Conservation (phyloP, 306 rosid species). For the Lathyrus sativus region DNA sequence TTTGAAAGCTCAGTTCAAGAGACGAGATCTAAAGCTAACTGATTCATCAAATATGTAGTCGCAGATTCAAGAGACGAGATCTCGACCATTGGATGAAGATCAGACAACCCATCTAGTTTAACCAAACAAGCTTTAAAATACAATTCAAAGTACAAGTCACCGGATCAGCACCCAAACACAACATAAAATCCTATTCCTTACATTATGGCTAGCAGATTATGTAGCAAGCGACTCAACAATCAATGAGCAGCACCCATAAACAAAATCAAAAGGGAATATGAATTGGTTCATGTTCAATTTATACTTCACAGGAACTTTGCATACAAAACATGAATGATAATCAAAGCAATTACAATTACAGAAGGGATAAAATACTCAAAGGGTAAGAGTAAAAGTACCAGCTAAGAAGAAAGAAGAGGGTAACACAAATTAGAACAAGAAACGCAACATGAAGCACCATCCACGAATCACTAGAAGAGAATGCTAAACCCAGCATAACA, state of each 20-base stretch:
- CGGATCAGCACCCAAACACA: background rate
- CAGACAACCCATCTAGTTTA: background rate
- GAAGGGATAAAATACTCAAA: background rate
- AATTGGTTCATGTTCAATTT: conserved; percentile 2
- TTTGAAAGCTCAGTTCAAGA: too few species aligned
- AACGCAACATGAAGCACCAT: conserved; percentile 76
- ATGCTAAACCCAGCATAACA: conserved; percentile 78
- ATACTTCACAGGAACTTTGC: background rate
- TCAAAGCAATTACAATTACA: background rate
- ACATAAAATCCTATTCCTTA: background rate
- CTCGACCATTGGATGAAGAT: background rate
- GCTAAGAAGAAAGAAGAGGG: conserved; percentile 86
- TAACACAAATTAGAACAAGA: conserved; percentile 64
- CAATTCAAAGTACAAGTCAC: background rate
- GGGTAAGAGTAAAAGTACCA: conserved; percentile 55
- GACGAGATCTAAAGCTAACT: background rate
- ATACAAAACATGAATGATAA: background rate
- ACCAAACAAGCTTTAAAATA: background rate
- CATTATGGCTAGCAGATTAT: background rate
- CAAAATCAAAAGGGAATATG: background rate
- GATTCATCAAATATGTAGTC: background rate
- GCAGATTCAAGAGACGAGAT: background rate
- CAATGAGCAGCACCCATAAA: background rate
- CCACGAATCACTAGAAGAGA: conserved; percentile 81
- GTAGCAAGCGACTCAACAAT: background rate